Conservation (phyloP, 73 alveolate genomes). For the Blepharisma stoltei region DNA sequence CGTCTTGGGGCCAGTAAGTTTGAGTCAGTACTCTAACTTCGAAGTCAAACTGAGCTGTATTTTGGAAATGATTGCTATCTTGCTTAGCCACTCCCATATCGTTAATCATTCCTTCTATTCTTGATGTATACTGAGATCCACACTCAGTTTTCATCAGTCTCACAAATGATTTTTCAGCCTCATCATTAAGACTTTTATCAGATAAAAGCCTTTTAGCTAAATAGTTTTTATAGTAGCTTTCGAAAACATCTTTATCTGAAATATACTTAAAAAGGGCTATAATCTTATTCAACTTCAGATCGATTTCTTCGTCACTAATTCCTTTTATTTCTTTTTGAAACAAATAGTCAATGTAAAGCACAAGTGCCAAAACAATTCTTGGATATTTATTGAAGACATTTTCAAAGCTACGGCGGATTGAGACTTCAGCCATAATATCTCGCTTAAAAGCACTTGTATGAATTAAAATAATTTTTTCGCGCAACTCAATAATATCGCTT, state of each 20-base stretch:
- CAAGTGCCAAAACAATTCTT: constrained; percentile 38
- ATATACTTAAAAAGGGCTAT: constrained; percentile 50
- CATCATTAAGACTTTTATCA: constrained; percentile 40
- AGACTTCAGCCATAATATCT: constrained; percentile 31
- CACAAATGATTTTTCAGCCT: constrained; percentile 60
- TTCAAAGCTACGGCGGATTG: constrained; percentile 50
- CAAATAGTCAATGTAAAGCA: constrained; percentile 44
- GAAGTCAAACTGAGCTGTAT: constrained; percentile 36
- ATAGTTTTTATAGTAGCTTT: constrained; percentile 50
- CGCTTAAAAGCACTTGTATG: constrained; percentile 34
- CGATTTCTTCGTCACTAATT: constrained; percentile 51
- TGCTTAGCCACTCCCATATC: constrained; percentile 55
- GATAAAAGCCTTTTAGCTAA: constrained; percentile 55
- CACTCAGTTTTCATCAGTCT: constrained; percentile 61
- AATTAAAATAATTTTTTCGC: constrained; percentile 41
- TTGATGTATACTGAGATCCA: constrained; percentile 53
- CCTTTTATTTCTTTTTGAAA: constrained; percentile 50
- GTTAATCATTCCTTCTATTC: constrained; percentile 69
- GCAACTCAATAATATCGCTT: constrained; percentile 32
- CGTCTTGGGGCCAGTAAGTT: constrained; percentile 63
- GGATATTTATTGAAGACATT: constrained; percentile 27
- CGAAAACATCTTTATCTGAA: constrained; percentile 62
- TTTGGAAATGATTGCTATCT: constrained; percentile 42
- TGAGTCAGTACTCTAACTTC: constrained; percentile 58
- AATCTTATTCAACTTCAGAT: constrained; percentile 37